Conservation (phyloP, 2,329 filamentous ascomycete genomes). For the Orbilia javanica region DNA sequence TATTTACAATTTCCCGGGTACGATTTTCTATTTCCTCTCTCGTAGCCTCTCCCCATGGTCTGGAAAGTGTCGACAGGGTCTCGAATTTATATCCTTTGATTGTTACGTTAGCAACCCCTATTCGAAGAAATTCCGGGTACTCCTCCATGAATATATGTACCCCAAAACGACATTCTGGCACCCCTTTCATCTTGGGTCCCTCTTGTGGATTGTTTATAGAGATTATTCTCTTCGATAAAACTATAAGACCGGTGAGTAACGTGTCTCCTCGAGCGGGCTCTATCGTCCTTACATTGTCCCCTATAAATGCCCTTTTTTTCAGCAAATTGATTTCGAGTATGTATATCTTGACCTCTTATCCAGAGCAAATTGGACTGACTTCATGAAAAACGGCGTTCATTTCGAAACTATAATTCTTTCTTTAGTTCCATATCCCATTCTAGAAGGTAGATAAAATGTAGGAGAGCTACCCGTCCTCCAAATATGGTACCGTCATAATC, state of each 20-base stretch:
- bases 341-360: slow-evolving; percentile 12
- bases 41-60: slow-evolving; percentile 78
- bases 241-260: slow-evolving; percentile 66
- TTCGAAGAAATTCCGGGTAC: background rate
- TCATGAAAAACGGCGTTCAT: slow-evolving; percentile 96
- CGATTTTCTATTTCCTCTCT: slow-evolving; percentile 84
- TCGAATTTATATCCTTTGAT: slow-evolving; percentile 93
- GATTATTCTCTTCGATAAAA: slow-evolving; percentile 92
- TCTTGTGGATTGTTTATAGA: slow-evolving; percentile 75
- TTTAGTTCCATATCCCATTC: slow-evolving; percentile 16
- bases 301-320: slow-evolving; percentile 64
- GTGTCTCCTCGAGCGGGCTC: background rate
- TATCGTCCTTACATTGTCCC: slow-evolving; percentile 69
- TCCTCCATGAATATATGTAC: slow-evolving; percentile 67
- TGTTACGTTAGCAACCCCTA: slow-evolving; percentile 21
- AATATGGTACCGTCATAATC: slow-evolving; percentile 87
- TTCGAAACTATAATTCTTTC: slow-evolving; percentile 76
- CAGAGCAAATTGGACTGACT: slow-evolving; percentile 69
- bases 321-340: slow-evolving; percentile 11
- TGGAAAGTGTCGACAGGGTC: slow-evolving; percentile 80
- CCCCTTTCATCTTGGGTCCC: slow-evolving; percentile 72
- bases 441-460: background rate
- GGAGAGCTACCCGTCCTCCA: slow-evolving; percentile 76
- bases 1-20: slow-evolving; percentile 79
- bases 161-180: slow-evolving; percentile 93